Base-by-base conservation (phyloP, 177 flowering plant genomes). In the Vitis hybrid region DNA sequence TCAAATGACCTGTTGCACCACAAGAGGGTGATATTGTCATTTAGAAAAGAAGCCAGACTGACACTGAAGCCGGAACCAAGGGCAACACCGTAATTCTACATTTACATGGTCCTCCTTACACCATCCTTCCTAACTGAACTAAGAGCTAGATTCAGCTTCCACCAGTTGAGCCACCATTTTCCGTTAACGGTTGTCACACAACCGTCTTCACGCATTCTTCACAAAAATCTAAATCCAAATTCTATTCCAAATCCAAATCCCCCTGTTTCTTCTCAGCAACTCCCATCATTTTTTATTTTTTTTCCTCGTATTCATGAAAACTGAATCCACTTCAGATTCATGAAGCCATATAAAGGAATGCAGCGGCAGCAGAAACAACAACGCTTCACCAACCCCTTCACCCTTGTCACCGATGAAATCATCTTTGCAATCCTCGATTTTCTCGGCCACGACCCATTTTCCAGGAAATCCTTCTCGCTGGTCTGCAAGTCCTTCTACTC, bases 381-480 rank as follows among this genome's bases (percentile, higher is more conserved):
- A 5, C 29, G 34, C 19, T 12, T 39, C 50, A 54, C 63, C 70
- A 75, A 57, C 69, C 73, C 67, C 19, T 86, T 89, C 67, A 86
- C 84, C 57, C 59, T 70, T 10, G 79, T 91, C 39, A 61, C 83
- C 3, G 92, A 91, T 18, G 96, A 89, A 71, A 76, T 89, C 65
- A 56, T 89, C 52, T 85, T 84, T 79, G 2, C 73, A 1, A 84
- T 92, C 71, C 88, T 92, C 61, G 96, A 90, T 70, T 68, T 51
- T 59, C 85, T 92, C 53, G 22, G 61, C 49, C 74, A 73, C n/a
- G 70, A 79, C 74, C 83, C 94, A 7, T 18, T 69, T 16, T 88
- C 86, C 73, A 71, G 19, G 51, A 90, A 87, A 65, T 81, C 97
- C 20, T 90, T 90, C 80, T 86, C 96, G 7, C 73, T 87, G 8